phyloP scores from a whole-genome alignment of 768 basidiomycete genomes.

The Chalciporus pseudorubinellus region DNA sequence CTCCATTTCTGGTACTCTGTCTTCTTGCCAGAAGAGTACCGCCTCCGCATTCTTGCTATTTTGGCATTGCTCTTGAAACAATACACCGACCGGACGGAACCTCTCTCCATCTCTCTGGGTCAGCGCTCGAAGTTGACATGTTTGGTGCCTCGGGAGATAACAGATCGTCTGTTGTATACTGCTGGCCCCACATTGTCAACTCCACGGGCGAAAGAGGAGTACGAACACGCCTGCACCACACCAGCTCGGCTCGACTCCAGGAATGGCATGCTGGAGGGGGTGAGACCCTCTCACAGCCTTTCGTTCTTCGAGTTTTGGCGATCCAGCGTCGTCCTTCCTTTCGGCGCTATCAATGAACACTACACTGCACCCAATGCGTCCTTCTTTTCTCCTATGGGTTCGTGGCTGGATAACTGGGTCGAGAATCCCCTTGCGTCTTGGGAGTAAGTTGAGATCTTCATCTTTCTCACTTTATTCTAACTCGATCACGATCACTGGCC shows the following conservation, averaged over 20 bases:
- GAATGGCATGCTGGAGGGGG: conserved; percentile 36
- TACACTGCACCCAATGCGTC: conserved; percentile 41
- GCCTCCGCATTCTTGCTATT: conserved; percentile 15
- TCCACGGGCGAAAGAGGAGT: conserved; percentile 27
- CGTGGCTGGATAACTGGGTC: conserved; percentile 38
- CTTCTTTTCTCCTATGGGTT: conserved; percentile 43
- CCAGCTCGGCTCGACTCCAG: conserved; percentile 39
- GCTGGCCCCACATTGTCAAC: conserved; percentile 22
- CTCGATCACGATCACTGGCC: neutral
- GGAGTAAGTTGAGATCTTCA: conserved; percentile 37
- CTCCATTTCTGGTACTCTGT: conserved; percentile 49
- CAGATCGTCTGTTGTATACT: conserved; percentile 30
- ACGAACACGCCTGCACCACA: conserved; percentile 30
- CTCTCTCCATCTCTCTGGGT: conserved; percentile 11
- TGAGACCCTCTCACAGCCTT: conserved; percentile 43
- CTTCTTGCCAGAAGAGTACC: conserved; percentile 36
- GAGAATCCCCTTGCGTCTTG: conserved; percentile 46
- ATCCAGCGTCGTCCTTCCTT: conserved; percentile 45
- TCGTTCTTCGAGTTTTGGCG: conserved; percentile 39
- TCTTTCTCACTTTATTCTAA: neutral
- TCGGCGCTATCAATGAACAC: conserved; percentile 36
- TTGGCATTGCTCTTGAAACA: conserved; percentile 17
- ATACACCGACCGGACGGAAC: conserved; percentile 11
- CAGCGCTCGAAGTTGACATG: conserved; percentile 19
- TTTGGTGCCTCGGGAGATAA: conserved; percentile 22